Conservation (phyloP, 2,329 filamentous ascomycete genomes). For the Penicillium sp. region DNA sequence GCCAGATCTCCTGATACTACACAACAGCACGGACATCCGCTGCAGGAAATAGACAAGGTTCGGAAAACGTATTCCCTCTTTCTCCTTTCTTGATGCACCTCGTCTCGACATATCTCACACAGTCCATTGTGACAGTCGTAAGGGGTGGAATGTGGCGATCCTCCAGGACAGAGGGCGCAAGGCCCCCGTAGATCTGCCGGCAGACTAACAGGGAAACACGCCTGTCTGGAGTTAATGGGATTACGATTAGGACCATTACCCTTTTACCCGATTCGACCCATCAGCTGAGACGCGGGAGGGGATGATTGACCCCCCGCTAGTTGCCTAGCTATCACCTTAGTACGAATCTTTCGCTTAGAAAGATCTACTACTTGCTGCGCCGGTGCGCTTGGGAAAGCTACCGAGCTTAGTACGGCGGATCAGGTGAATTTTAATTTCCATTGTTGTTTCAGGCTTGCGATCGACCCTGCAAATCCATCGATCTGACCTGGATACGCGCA, state of each 20-base stretch:
- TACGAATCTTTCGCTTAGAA: background rate
- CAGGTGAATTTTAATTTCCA: background rate
- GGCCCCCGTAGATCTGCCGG: conserved; percentile 20
- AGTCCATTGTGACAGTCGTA: background rate
- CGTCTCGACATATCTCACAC: background rate
- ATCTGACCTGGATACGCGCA: conserved; percentile 1
- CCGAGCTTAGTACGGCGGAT: background rate
- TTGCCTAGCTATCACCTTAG: conserved; percentile 13
- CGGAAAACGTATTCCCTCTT: conserved; percentile 4
- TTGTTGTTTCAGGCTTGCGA: background rate
- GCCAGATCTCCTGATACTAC: conserved; percentile 23
- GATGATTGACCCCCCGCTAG: conserved; percentile 19
- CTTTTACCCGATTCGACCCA: conserved; percentile 15
- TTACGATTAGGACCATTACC: background rate
- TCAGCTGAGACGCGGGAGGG: conserved; percentile 23
- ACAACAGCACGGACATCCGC: conserved; percentile 30
- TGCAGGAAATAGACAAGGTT: conserved; percentile 29
- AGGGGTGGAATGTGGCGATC: conserved; percentile 23
- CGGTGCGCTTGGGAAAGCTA: background rate
- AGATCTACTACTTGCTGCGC: background rate
- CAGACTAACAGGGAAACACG: conserved; percentile 20
- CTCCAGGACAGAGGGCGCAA: conserved; percentile 17
- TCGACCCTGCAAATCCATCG: conserved; percentile 9
- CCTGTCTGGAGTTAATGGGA: conserved; percentile 6
- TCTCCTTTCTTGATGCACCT: background rate